phyloP scores from a whole-genome alignment of 2,329 filamentous ascomycete species.

The Kalaharituber pfeilii region DNA sequence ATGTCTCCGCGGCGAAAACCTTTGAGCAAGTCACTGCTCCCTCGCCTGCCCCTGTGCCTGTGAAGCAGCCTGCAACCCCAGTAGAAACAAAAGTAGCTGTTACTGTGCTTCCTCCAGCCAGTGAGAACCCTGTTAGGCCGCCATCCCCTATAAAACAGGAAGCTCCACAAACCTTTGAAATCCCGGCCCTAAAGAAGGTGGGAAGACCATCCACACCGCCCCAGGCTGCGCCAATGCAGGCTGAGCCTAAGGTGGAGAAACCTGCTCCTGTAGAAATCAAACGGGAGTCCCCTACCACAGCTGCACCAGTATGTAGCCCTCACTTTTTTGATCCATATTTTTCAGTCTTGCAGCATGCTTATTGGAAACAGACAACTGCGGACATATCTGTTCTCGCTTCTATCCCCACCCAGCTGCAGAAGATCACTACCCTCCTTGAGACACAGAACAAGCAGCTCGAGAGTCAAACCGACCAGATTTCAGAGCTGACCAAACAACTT shows the following conservation, averaged over 20 bases:
- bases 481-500: slow-evolving; percentile 51
- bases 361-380: neutral
- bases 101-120: neutral
- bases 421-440: slow-evolving; percentile 63
- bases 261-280: neutral
- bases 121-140: neutral
- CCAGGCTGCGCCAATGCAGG: neutral
- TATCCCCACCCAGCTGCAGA: slow-evolving; percentile 40
- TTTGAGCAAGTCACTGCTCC: neutral
- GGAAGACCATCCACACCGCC: neutral
- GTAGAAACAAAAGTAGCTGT: neutral
- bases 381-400: slow-evolving; percentile 31
- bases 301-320: neutral
- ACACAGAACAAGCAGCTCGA: slow-evolving; percentile 61
- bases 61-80: neutral
- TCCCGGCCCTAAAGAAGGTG: slow-evolving; percentile 1
- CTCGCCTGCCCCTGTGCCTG: neutral
- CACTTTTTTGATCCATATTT: neutral
- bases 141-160: neutral
- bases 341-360: too few species aligned
- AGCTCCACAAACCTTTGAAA: neutral
- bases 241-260: neutral
- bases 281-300: neutral
- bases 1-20: slow-evolving; percentile 32
- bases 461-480: slow-evolving; percentile 58